These are phyloP conservation scores for Aspergillus luchuensis DNA, from an alignment of 2,329 filamentous ascomycete species.

Conservation along the genomic window DNA sequence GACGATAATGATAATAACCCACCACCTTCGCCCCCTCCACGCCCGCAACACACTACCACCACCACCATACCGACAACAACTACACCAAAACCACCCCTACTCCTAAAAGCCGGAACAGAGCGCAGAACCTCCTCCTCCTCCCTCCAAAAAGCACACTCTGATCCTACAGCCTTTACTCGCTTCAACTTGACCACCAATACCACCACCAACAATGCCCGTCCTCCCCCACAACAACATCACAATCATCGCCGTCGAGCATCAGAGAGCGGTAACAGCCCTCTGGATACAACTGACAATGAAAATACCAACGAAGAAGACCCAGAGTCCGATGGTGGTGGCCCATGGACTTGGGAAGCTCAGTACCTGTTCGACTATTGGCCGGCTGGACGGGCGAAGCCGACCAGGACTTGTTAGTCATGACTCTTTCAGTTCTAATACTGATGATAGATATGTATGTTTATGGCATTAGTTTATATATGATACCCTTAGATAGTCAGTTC, in stretches of 20 bases:
- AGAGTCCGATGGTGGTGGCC: conserved; percentile 36
- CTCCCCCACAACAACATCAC: too few relatives aligned
- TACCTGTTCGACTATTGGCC: conserved; percentile 50
- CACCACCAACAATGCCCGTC: too few relatives aligned
- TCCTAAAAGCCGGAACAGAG: not conserved
- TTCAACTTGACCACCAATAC: not conserved
- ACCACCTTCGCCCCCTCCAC: not conserved
- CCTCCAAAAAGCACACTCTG: conserved; percentile 40
- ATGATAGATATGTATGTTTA: too few relatives aligned
- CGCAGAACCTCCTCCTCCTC: conserved; percentile 16
- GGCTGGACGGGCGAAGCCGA: conserved; percentile 35
- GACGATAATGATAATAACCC: not conserved
- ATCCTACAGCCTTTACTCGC: conserved; percentile 30
- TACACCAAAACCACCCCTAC: conserved; percentile 6
- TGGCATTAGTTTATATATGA: too few relatives aligned
- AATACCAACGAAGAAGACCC: not conserved
- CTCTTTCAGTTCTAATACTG: too few relatives aligned
- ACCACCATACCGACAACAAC: not conserved
- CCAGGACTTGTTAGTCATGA: not conserved
- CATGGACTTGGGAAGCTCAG: conserved; percentile 46
- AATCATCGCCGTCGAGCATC: not conserved
- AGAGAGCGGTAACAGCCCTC: conserved; percentile 10
- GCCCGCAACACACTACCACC: not conserved
- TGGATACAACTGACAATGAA: not conserved
- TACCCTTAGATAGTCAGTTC: too few relatives aligned